A percentile compares a stretch with the other conserved stretches of the same genome.
Conservation (phyloP, 768 basidiomycete genomes). For the Kwoniella shandongensis region DNA sequence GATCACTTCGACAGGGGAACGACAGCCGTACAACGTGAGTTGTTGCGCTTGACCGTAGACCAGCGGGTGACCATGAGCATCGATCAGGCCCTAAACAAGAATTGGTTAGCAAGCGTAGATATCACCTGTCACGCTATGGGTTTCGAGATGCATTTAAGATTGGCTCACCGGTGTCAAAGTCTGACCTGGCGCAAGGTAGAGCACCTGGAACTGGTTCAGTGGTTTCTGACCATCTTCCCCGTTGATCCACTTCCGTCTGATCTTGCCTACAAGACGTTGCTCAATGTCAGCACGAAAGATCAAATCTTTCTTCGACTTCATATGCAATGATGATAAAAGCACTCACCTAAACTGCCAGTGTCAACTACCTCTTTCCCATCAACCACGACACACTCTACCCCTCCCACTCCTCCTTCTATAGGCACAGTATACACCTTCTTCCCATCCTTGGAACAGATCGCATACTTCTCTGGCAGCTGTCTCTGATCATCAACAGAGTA, state of each 20-base stretch:
- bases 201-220: slow-evolving; percentile 23
- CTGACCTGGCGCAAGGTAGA: slow-evolving; percentile 33
- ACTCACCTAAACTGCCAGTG: slow-evolving; percentile 38
- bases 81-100: slow-evolving; percentile 40
- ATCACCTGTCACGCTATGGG: no score
- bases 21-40: slow-evolving; percentile 39
- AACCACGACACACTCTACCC: slow-evolving; percentile 41
- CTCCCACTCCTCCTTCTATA: slow-evolving; percentile 30
- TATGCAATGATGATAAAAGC: no score
- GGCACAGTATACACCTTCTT: slow-evolving; percentile 42
- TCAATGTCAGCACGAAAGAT: background rate
- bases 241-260: slow-evolving; percentile 13
- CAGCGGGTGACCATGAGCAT: slow-evolving; percentile 49
- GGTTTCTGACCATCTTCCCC: slow-evolving; percentile 6
- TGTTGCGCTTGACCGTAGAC: slow-evolving; percentile 46
- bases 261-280: slow-evolving; percentile 9
- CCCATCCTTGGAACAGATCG: slow-evolving; percentile 37
- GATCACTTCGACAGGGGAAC: slow-evolving; percentile 33
- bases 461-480: slow-evolving; percentile 30
- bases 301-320: no score
- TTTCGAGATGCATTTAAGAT: background rate
- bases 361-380: slow-evolving; percentile 34
- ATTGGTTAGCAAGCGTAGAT: background rate
- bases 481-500: slow-evolving; percentile 13
- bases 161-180: slow-evolving; percentile 42